These are phyloP conservation scores for Pythium volutum DNA, from an alignment of 352 stramenopile genomes.

Conservation along the genomic window DNA sequence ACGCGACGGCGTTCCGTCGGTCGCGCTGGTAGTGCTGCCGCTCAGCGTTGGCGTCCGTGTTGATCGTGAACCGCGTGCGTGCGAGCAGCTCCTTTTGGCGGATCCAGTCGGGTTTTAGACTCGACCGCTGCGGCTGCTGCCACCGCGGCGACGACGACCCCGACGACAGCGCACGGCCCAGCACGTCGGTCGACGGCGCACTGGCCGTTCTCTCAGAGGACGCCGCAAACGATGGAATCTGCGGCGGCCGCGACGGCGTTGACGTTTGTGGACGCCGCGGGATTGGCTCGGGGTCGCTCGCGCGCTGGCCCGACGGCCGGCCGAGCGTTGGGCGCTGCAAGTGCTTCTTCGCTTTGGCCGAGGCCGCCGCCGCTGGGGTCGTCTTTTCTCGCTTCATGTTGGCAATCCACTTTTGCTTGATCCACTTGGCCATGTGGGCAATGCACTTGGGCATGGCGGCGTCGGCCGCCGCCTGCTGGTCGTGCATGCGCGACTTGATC, in stretches of 20 bases:
- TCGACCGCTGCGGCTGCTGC: constrained; percentile 19
- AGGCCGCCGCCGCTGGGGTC: not conserved
- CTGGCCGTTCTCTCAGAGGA: not conserved
- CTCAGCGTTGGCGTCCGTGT: constrained; percentile 48
- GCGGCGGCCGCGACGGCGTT: not conserved
- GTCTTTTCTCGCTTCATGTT: constrained; percentile 34
- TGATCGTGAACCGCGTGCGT: constrained; percentile 60
- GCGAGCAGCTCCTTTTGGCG: constrained; percentile 53
- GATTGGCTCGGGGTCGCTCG: constrained; percentile 9
- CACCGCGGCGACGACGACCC: not conserved
- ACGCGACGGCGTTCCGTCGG: constrained; percentile 23
- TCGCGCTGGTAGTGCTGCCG: constrained; percentile 42
- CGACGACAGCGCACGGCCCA: constrained; percentile 4
- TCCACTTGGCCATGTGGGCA: constrained; percentile 58
- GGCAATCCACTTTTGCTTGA: constrained; percentile 61
- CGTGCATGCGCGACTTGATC: constrained; percentile 36
- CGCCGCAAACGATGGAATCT: constrained; percentile 7
- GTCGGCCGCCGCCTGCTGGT: constrained; percentile 25
- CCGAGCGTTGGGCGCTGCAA: constrained; percentile 17
- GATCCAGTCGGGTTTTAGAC: constrained; percentile 75
- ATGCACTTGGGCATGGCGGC: constrained; percentile 40
- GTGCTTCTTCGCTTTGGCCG: constrained; percentile 14
- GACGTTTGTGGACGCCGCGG: not conserved
- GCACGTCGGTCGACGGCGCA: constrained; percentile 3
- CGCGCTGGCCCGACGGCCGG: constrained; percentile 9